Base-by-base conservation (phyloP, 2,329 filamentous ascomycete genomes). In the Mariannaea sp. region DNA sequence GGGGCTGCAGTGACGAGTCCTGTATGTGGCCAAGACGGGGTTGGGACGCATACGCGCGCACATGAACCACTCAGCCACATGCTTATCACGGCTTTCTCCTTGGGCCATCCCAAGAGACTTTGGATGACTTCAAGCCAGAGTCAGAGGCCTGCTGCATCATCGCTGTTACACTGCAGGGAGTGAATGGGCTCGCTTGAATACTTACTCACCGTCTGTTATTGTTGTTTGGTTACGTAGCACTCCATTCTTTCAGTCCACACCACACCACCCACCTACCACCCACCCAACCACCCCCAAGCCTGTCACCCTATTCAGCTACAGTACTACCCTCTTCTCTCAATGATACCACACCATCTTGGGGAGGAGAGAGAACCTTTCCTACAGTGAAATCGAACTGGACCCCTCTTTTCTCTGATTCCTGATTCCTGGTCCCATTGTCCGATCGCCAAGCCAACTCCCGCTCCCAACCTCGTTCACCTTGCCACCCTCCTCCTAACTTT, bases 161-260 rank as follows among this genome's bases (percentile, higher is more conserved):
- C 22, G 22, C 22, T 24, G 22, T 24, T 24, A 24, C 22, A 8
- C 22, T 24, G 22, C n/a, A n/a, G 8, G 22, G 8, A 24, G 22
- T 8, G 22, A 24, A 24, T n/a, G n/a, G n/a, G n/a, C n/a, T n/a
- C n/a, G n/a, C n/a, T n/a, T n/a, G 22, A 24, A 19, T 22, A 29
- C 50, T 48, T 53, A 53, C 43, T 53, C 50, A 53, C 50, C 43
- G 43, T 47, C 43, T 20, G 32, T 14, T 47, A 47, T 47, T 24
- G 26, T 16, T 33, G 7, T 5, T 33, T n/a, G n/a, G n/a, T n/a
- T n/a, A n/a, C n/a, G n/a, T n/a, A n/a, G n/a, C n/a, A n/a, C n/a
- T n/a, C n/a, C n/a, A n/a, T n/a, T n/a, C n/a, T n/a, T 5, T 24
- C 8, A 24, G 22, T 8, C 22, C 22, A 24, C 22, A 24, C 22